phyloP scores from a whole-genome alignment of 306 rosid genomes.

The cucumber (Cucumis sativus) region Cucumber_9930_V3 NC_026655.2:22487001-22487500 shows the following conservation, averaged over 20 bases:
- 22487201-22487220: neutral
- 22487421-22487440: constrained; percentile 44
- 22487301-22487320: constrained; percentile 97
- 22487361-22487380: constrained; percentile 25
- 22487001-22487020: constrained; percentile 60
- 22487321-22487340: constrained; percentile 60
- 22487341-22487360: constrained; percentile 30
- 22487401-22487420: constrained; percentile 32
- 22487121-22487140: neutral
- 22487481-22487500: constrained; percentile 69
- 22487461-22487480: constrained; percentile 32
- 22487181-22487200: constrained; percentile 6
- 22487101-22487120: neutral
- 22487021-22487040: constrained; percentile 48
- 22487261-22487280: constrained; percentile 67
- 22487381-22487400: constrained; percentile 43
- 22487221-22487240: neutral
- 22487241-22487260: neutral
- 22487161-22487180: constrained; percentile 7
- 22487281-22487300: constrained; percentile 85
- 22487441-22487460: constrained; percentile 45
- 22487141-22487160: neutral
- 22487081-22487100: constrained; percentile 23
- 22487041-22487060: constrained; percentile 93
- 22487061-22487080: constrained; percentile 96